Conservation (phyloP, 371 early-diverging fungal genomes). For the Mortierella sp. region DNA sequence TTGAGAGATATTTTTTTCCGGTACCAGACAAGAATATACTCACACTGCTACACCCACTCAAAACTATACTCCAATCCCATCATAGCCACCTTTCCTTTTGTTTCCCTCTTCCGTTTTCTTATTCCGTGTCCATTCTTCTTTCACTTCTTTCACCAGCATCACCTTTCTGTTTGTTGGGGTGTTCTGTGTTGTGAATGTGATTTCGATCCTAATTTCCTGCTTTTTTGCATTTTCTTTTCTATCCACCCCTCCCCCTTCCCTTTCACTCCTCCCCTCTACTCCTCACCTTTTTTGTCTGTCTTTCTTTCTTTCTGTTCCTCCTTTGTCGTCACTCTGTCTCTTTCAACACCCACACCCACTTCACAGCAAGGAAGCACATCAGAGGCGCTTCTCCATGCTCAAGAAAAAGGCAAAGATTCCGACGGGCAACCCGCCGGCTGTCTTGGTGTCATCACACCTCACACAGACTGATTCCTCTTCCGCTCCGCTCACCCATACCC, state of each 20-base stretch:
- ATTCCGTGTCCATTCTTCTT: no score
- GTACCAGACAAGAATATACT: no score
- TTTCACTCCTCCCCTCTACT: not conserved
- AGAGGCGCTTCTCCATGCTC: slow-evolving; percentile 6
- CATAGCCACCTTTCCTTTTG: no score
- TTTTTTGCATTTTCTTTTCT: not conserved
- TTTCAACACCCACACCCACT: no score
- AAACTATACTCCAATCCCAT: no score
- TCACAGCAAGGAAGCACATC: slow-evolving; percentile 2
- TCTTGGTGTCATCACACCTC: not conserved
- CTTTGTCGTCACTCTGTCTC: no score
- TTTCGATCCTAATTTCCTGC: not conserved
- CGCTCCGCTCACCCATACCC: not conserved
- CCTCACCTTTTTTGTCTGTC: not conserved
- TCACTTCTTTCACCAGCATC: no score
- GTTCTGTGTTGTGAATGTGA: no score
- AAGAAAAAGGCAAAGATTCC: slow-evolving; percentile 1
- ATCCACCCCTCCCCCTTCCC: not conserved
- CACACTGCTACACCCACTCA: no score
- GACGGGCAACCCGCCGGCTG: not conserved
- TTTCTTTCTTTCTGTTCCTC: not conserved
- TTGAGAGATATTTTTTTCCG: no score
- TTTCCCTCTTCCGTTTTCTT: no score
- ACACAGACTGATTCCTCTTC: not conserved
- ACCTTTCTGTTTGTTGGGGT: no score